These are phyloP conservation scores for Agaricus blazei DNA, from an alignment of 768 basidiomycete species.

Conservation along the genomic window DNA sequence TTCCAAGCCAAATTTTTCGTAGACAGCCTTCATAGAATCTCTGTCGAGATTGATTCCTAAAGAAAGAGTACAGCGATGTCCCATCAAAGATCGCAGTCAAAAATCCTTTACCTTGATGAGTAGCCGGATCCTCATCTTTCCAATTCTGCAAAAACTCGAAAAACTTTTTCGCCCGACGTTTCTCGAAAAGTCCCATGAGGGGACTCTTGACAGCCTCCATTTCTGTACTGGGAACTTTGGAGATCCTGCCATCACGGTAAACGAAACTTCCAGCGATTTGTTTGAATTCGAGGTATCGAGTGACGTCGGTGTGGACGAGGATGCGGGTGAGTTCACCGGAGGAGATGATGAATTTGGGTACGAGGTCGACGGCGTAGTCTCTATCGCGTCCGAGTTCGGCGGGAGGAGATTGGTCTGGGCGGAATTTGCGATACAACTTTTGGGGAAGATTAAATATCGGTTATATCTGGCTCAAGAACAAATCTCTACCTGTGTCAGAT, in stretches of 20 bases:
- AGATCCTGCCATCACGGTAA: conserved; percentile 93
- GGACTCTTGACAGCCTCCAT: conserved; percentile 94
- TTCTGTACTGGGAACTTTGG: conserved; percentile 96
- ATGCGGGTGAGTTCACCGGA: conserved; percentile 97
- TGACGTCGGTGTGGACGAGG: conserved; percentile 98
- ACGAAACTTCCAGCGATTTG: conserved; percentile 99
- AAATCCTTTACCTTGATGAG: conserved; percentile 74
- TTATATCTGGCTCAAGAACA: background rate
- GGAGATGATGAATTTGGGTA: conserved; percentile 99
- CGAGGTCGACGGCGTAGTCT: conserved; percentile 96
- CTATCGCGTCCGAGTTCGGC: conserved; percentile 90
- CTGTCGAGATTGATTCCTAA: conserved; percentile 84
- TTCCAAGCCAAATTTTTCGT: conserved; percentile 96
- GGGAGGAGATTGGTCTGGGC: conserved; percentile 69
- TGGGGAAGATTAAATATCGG: background rate
- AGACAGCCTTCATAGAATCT: conserved; percentile 90
- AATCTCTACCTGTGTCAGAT: conserved; percentile 83
- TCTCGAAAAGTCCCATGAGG: conserved; percentile 99
- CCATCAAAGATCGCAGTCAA: background rate
- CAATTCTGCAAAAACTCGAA: conserved; percentile 95
- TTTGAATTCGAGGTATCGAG: conserved; percentile 98
- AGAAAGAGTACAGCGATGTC: background rate
- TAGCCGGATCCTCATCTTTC: conserved; percentile 93
- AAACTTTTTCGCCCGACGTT: conserved; percentile 96
- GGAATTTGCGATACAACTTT: conserved; percentile 95